A percentile compares a stretch with the other conserved stretches of the same genome.
These are phyloP conservation scores for Cymodocea nodosa DNA, from an alignment of 116 monocot species.

Conservation along the genomic window DNA sequence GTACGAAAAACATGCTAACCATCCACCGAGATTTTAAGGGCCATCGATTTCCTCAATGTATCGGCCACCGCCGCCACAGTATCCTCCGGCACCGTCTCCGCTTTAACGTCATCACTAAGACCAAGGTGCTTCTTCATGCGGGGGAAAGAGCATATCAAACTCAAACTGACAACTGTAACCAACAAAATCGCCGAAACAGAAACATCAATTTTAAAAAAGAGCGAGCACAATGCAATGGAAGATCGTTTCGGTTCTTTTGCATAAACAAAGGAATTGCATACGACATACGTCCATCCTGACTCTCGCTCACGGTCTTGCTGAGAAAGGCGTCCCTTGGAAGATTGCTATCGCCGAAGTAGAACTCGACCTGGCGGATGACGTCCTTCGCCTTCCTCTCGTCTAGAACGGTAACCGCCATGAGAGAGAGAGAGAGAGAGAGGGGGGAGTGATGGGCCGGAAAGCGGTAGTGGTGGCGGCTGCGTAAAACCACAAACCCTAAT, in stretches of 20 bases:
- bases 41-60: constrained; percentile 35
- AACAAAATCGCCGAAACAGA: background rate
- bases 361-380: constrained; percentile 33
- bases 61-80: constrained; percentile 54
- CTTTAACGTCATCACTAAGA: constrained; percentile 26
- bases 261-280: constrained; percentile 14
- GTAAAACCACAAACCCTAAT: no score
- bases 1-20: constrained; percentile 13
- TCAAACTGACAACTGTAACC: constrained; percentile 64
- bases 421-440: background rate
- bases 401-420: background rate
- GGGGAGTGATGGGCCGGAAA: no score
- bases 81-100: constrained; percentile 47
- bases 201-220: background rate
- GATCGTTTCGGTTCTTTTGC: background rate
- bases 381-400: constrained; percentile 6
- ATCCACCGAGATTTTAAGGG: constrained; percentile 63
- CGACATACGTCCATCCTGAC: constrained; percentile 62
- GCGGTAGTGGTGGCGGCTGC: no score
- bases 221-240: background rate
- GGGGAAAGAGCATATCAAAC: constrained; percentile 66
- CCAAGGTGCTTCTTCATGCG: constrained; percentile 55
- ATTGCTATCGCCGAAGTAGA: constrained; percentile 93
- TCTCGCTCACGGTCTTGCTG: constrained; percentile 33
- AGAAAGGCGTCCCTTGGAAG: constrained; percentile 71